phyloP scores from a whole-genome alignment of 108 stramenopile species.

The Skeletonema marinoi region DNA sequence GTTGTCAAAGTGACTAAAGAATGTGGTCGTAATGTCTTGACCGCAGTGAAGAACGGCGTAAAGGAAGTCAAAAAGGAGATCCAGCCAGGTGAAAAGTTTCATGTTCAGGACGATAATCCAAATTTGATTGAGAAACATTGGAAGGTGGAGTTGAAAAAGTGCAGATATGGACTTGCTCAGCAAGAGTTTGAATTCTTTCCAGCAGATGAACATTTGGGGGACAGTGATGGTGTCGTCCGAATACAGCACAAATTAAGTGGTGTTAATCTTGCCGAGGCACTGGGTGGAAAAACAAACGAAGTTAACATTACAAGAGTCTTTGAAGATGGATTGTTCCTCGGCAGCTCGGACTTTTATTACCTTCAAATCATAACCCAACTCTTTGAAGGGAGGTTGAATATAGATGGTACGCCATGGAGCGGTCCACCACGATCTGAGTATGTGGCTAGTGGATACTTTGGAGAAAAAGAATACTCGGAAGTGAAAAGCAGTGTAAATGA shows the following conservation, averaged over 20 bases:
- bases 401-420: neutral
- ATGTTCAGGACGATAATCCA: conserved; percentile 20
- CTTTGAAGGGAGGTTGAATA: neutral
- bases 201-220: neutral
- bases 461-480: conserved; percentile 41
- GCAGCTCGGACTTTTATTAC: conserved; percentile 32
- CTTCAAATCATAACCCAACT: neutral
- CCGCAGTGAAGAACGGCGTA: neutral
- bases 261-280: conserved; percentile 1
- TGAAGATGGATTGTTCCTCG: conserved; percentile 34
- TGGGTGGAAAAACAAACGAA: conserved; percentile 9
- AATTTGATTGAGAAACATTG: conserved; percentile 6
- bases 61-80: neutral
- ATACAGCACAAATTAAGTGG: conserved; percentile 23
- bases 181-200: conserved; percentile 32
- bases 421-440: neutral
- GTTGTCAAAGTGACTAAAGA: conserved; percentile 16
- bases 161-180: conserved; percentile 15
- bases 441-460: conserved; percentile 44
- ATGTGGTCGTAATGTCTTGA: conserved; percentile 14
- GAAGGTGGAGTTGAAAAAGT: conserved; percentile 46
- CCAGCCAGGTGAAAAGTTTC: conserved; percentile 2
- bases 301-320: conserved; percentile 35
- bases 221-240: neutral
- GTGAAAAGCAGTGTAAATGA: neutral